These are phyloP conservation scores for Gonium pectorale DNA, from an alignment of 139 green algal species.

Conservation along the genomic window DNA sequence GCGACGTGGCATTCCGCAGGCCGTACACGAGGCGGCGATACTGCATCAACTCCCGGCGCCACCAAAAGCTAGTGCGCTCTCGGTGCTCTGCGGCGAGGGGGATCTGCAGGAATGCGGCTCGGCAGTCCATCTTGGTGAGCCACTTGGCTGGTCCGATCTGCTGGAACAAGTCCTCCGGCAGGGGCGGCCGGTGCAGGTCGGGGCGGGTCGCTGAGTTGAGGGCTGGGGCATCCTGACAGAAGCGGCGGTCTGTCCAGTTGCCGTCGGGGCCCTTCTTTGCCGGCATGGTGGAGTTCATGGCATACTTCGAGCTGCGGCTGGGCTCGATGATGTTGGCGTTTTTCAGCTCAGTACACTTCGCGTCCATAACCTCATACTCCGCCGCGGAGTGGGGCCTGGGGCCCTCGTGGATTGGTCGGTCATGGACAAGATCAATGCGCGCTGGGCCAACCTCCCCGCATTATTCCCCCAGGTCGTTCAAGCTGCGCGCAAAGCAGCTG, in stretches of 20 bases:
- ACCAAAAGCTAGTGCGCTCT: conserved; percentile 21
- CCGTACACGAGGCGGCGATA: conserved; percentile 45
- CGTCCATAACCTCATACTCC: background rate
- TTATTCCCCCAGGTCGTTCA: background rate
- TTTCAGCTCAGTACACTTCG: conserved; percentile 29
- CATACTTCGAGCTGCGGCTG: no score
- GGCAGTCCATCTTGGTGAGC: conserved; percentile 50
- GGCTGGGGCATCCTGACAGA: conserved; percentile 36
- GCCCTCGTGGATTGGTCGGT: background rate
- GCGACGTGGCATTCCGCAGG: conserved; percentile 27
- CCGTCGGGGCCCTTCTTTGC: conserved; percentile 43
- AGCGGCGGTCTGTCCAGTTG: conserved; percentile 20
- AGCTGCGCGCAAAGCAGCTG: background rate
- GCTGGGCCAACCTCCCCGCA: background rate
- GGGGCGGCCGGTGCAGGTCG: conserved; percentile 44
- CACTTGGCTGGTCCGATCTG: conserved; percentile 15
- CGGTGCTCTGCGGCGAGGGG: conserved; percentile 1
- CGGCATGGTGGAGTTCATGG: no score
- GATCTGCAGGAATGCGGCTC: conserved; percentile 48
- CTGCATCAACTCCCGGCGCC: background rate
- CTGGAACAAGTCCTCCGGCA: conserved; percentile 42
- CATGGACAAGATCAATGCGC: background rate
- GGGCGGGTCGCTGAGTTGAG: conserved; percentile 40
- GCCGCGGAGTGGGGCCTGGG: background rate
- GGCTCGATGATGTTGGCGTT: no score